Evolutionary conservation across 176 grass and related monocot genomes (phyloP), one percentile per base, ranked within the genome.

Genomic region (Triticum monococcum): DNA sequence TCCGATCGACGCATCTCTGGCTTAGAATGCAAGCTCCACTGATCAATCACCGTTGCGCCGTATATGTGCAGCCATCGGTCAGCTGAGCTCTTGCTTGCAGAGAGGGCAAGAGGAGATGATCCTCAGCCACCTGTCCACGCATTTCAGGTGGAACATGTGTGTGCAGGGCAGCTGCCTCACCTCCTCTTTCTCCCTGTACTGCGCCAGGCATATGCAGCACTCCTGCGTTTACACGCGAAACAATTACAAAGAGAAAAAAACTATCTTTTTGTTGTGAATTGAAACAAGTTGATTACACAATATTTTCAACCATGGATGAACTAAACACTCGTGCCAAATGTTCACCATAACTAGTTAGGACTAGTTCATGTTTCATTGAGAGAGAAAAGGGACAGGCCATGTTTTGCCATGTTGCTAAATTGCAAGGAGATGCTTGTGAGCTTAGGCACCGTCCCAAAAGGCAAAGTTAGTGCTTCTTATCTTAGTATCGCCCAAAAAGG

Each of bases 91-190:
- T 92, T 96, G 94, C 89, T 99, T 99, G 87, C 94, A 99, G 35
- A 99, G 94, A 64, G 97, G 97, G 72, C 97, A 99, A 80, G 91
- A 96, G 64, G 94, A 99, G 81, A 96, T 99, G 77, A 99, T 99
- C 90, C 90, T 94, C 11, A 99, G 89, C 97, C 97, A 99, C 82
- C 90, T 90, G 69, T 96, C 94, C 57, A 99, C 97, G 68, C 97
- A 99, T 76, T 77, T 88, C 43, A 92, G 97, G 86, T 99, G 97
- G 81, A 96, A 99, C 81, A 94, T 60, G 78, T 99, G 94, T 32
- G 88, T 86, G 85, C 97, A 99, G 37, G 97, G 94, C 77, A 99
- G 87, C 82, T 93, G 92, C 85, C 97, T 89, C 89, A 99, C 85
- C 82, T 99, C 97, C 73, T 99, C 92, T 56, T 83, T 93, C 79